Percentiles rank a stretch among this genome's conserved stretches.
Conservation (phyloP, 2,329 filamentous ascomycete genomes). For the Emmonsiellopsis sp. region DNA sequence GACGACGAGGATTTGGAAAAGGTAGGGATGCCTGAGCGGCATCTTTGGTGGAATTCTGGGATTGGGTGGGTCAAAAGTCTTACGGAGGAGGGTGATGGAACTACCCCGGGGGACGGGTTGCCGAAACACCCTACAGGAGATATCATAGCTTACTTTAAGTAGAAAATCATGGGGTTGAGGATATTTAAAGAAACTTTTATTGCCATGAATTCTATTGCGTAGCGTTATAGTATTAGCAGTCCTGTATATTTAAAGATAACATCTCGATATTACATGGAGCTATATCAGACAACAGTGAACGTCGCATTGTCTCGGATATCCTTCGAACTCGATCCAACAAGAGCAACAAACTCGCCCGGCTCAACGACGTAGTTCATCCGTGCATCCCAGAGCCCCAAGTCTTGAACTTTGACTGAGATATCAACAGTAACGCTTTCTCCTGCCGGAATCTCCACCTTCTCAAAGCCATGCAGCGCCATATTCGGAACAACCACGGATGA, state of each 20-base stretch:
- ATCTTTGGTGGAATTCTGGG: constrained; percentile 15
- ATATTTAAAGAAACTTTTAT: no score
- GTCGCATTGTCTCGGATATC: constrained; percentile 26
- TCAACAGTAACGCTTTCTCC: constrained; percentile 48
- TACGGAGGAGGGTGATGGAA: not conserved
- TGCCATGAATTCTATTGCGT: no score
- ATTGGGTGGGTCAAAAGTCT: constrained; percentile 15
- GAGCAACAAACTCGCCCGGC: constrained; percentile 55
- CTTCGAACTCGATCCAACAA: constrained; percentile 45
- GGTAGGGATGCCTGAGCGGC: constrained; percentile 11
- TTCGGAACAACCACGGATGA: constrained; percentile 56
- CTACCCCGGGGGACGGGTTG: not conserved
- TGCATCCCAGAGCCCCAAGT: constrained; percentile 48
- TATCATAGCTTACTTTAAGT: not conserved
- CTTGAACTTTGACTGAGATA: constrained; percentile 41
- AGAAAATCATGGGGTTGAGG: no score
- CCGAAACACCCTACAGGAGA: not conserved
- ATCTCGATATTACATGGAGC: not conserved
- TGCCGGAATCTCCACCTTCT: constrained; percentile 53
- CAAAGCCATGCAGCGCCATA: constrained; percentile 55
- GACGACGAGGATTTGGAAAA: constrained; percentile 13
- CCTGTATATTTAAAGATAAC: no score
- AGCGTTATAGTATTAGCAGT: no score
- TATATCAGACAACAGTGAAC: constrained; percentile 9
- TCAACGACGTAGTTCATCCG: constrained; percentile 66